Evolutionary conservation across 2,329 filamentous ascomycete species (phyloP), one percentile per base, ranked within the genome.

Genomic region (Fusarium sp.): DNA sequence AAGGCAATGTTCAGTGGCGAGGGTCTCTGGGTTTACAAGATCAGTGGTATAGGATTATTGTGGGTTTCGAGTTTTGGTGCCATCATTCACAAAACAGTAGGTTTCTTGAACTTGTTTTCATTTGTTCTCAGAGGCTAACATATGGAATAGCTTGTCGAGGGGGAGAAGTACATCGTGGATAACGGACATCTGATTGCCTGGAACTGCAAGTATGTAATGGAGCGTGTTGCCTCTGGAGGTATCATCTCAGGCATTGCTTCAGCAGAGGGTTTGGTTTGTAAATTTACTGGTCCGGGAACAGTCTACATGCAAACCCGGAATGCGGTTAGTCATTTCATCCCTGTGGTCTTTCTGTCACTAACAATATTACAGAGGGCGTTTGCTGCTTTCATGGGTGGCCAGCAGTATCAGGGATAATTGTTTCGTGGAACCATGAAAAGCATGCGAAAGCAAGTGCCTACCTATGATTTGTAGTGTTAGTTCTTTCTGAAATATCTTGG

Each of bases 1-100:
- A 98, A 98, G 82, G 95, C 94, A 26, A 93, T 98, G 83, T 98
- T 99, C 82, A 95, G 92, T 26, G 96, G 96, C 2, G 96, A 98
- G 82, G 96, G 96, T 0, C 80, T 98, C 34, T 98, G 95, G 82
- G 91, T 98, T 17, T 97, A 97, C 83, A 95, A 94, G 81, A 92
- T 98, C 15, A 89, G 87, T 20, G 96, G 96, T 0, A 89, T 87
- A 12, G 96, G 96, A 0, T 85, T 98, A 41, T 80, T 98, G 45
- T 99, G 96, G 94, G 87, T 98, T 52, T 93, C 94, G 14, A 97
- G 94, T 79, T 96, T 99, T 78, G 96, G 96, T 12, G 96, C 96
- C 11, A 98, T 99, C 70, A 94, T 98, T 71, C 89, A 93, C 78
- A 98, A 98, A 84, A 95, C 98, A 81, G 94, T 97, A 81, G 86